phyloP scores from a whole-genome alignment of 1,284 basidiomycete genomes.

The Grifola frondosa region DNA sequence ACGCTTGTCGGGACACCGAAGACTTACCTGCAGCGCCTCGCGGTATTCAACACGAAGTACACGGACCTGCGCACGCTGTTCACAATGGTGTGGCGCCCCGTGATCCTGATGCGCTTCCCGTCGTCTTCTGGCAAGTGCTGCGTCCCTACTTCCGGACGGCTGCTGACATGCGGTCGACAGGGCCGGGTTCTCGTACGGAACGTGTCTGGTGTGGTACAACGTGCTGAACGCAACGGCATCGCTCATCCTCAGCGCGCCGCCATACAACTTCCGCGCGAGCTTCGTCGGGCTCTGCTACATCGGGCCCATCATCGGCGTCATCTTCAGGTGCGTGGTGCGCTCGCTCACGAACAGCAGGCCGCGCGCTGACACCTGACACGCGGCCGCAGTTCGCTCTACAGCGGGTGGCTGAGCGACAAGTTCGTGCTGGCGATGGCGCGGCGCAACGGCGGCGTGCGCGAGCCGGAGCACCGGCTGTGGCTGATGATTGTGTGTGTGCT shows the following conservation, averaged over 20 bases:
- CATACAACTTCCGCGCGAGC: slow-evolving; percentile 1
- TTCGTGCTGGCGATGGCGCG: not conserved
- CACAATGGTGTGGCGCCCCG: not conserved
- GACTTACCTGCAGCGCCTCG: not conserved
- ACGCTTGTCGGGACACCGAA: not conserved
- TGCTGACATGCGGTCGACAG: not conserved
- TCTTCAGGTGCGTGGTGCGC: not conserved
- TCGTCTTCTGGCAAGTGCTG: not conserved
- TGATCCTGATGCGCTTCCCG: not conserved
- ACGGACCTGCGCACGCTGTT: not conserved
- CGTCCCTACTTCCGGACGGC: not conserved
- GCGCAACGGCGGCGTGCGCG: not conserved
- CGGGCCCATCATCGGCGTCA: slow-evolving; percentile 1
- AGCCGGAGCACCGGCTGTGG: slow-evolving; percentile 2
- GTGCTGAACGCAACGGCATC: slow-evolving; percentile 1
- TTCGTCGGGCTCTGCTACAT: not conserved
- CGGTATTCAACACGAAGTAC: not conserved
- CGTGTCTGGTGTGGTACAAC: slow-evolving; percentile 2
- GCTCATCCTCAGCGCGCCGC: slow-evolving; percentile 1
- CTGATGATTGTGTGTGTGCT: not conserved
- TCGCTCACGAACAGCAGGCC: not conserved
- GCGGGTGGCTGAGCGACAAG: not conserved
- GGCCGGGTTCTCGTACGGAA: not conserved
- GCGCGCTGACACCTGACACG: not conserved
- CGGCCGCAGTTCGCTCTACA: not conserved